Evolutionary conservation across 108 stramenopile species (phyloP), one percentile per base, ranked within the genome.

Genomic region (Stephanodiscus minutulus): DNA sequence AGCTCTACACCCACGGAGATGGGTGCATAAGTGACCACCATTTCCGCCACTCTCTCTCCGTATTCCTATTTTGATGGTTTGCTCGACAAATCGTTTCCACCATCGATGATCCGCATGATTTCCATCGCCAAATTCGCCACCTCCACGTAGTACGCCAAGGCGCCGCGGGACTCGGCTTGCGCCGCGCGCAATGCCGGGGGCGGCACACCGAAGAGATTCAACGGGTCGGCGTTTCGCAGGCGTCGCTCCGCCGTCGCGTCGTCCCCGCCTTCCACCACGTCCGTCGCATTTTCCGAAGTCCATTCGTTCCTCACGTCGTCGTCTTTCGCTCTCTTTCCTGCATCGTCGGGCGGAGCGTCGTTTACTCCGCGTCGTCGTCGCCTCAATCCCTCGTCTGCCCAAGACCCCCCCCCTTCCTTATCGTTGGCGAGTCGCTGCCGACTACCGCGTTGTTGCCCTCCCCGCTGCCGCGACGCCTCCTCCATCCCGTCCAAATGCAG

Each of bases 101-200:
- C 43, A 36, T 73, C 56, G n/a, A 59, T 65, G 21, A 68, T 72
- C 9, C 52, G 53, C 44, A 68, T 48, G 13, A 82, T 79, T 31
- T 82, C 52, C 52, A 43, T 61, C 0, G 72, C 81, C 63, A 82
- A 53, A 69, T 82, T 82, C 3, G 81, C 81, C 27, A 64, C 72
- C 57, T 78, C 81, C 11, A 82, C 81, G 43, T 82, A 82, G 50
- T 78, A 64, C 12, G 74, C 76, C 55, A 82, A 13, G 9, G 81
- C 72, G 52, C 55, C 60, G 17, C 81, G 62, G 43, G 82, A 67
- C 44, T 73, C 29, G 35, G 68, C 39, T 53, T 82, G 82, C 13
- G 82, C 82, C 4, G 64, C 56, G 41, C 77, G 55, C n/a, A 82
- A 56, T 36, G 77, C 73, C 28, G 82, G 73, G 39, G 82, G 82